These are phyloP conservation scores for Neurospora tetrasperma DNA, from an alignment of 495 filamentous ascomycete genomes.

Conservation along the genomic window DNA sequence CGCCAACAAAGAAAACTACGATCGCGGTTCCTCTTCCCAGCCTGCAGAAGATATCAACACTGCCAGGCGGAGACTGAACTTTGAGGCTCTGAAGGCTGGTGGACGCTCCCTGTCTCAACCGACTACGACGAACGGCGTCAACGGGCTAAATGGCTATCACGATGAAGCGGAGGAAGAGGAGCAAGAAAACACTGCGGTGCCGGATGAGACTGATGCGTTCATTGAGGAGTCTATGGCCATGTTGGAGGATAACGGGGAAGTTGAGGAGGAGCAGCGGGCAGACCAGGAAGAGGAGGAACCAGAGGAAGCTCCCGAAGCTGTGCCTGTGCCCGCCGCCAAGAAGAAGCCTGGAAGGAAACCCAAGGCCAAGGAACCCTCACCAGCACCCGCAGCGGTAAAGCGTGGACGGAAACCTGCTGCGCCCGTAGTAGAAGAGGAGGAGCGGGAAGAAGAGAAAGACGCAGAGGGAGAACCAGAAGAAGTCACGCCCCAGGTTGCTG, in stretches of 20 bases:
- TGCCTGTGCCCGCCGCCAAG: not conserved
- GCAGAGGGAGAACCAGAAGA: slow-evolving; percentile 8
- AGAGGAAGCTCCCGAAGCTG: slow-evolving; percentile 4
- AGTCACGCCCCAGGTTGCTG: not conserved
- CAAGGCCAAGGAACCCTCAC: not conserved
- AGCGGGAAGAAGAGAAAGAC: slow-evolving; percentile 10
- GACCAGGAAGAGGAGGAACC: slow-evolving; percentile 12
- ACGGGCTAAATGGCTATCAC: not conserved
- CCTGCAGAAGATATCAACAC: slow-evolving; percentile 4
- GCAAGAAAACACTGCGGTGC: not conserved
- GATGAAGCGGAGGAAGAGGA: slow-evolving; percentile 9
- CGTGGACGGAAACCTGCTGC: not conserved
- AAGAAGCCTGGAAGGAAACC: not conserved
- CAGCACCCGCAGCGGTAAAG: not conserved
- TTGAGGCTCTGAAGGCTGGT: slow-evolving; percentile 18
- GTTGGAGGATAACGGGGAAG: slow-evolving; percentile 17
- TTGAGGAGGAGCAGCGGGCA: slow-evolving; percentile 7
- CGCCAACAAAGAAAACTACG: slow-evolving; percentile 13
- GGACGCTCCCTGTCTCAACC: slow-evolving; percentile 17
- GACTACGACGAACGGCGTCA: not conserved
- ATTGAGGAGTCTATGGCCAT: slow-evolving; percentile 31
- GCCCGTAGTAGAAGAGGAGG: slow-evolving; percentile 13
- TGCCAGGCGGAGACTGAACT: slow-evolving; percentile 31
- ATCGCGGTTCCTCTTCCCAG: slow-evolving; percentile 10
- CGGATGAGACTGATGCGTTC: slow-evolving; percentile 6